Evolutionary conservation across 495 filamentous ascomycete genomes (phyloP), one percentile per base, ranked within the genome.

Genomic region (Penicillium alfredii): DNA sequence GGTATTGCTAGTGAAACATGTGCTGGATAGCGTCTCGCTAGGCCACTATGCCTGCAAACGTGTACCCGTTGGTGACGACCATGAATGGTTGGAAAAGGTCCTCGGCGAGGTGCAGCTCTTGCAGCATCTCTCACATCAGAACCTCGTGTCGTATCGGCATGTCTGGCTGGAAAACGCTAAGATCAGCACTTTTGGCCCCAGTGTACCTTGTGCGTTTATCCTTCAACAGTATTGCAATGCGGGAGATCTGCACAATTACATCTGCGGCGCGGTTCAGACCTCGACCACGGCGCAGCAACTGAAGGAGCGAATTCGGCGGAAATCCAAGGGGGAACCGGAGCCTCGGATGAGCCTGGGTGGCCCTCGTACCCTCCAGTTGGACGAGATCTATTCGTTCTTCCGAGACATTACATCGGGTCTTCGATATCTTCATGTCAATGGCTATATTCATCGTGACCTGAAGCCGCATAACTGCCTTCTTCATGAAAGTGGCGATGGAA

Each of bases 401-500:
- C 84, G 84, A 58, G 93, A 97, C 51, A 90, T 97, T 47, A 88
- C 89, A 0, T 88, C 87, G 0, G 92, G 92, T 2, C 66, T 98
- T 16, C 82, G 87, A 13, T 86, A 95, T 59, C 74, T 98, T 7
- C 92, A 98, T 53, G 73, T 71, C n/a, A 86, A 90, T 49, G 88
- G 87, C 18, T 98, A 94, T 62, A 94, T 98, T 17, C 92, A 98
- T 50, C 78, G 92, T 28, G 92, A 98, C 58, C 72, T 98, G 4
- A 98, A 98, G 55, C 92, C 92, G 4, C 86, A 84, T 51, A 98
- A 98, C 52, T 98, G 92, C 47, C 70, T 98, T n/a, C 66, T 98
- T 2, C 84, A 92, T 45, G 68, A 77, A 27, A 82, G 82, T 30
- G 78, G 80, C 11, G 67, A 73, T 29, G 80, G 81, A 26, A 59